Evolutionary conservation across 129 eudicot species (phyloP), one percentile per base, ranked within the genome.

Genomic region (Centella asiatica): DNA sequence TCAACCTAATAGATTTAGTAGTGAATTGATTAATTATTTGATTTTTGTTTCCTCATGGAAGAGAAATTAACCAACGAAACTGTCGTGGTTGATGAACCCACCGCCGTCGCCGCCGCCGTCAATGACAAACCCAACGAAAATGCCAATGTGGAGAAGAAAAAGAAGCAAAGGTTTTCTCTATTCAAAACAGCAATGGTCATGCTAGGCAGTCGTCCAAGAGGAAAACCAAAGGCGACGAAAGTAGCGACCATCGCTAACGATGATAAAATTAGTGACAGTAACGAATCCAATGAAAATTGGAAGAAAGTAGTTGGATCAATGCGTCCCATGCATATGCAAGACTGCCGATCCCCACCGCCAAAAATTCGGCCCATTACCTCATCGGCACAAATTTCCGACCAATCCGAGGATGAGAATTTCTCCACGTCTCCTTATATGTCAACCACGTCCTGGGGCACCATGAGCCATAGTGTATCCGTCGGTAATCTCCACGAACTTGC

Each of bases 281-380:
- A 31, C 1, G 7, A 18, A 28, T 33, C 44, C 10, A 45, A 74
- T 27, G 79, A 24, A 15, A 46, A 74, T 3, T 72, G 80, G 84
- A 76, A 37, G 50, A 76, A 69, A 26, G 5, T 79, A 0, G 77
- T 83, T 40, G 80, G 76, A 1, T 72, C 82, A n/a, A 60, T 78
- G 58, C 72, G 89, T 3, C 89, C 89, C 5, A 60, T 83, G 39
- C 68, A 69, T 39, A 64, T 78, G 28, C 80, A 76, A 28, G 77
- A 69, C 26, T 39, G 22, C 47, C 45, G 7, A 32, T 31, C 66
- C 12, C 70, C 75, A 31, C 31, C 70, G 13, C 70, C 68, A 18
- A 17, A 20, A 20, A 57, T 15, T n/a, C 60, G 57, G 37, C 24
- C 58, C 67, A 28, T 33, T 44, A 12, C 26, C 61, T 5, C 55